Base-by-base conservation (phyloP, 106 monocot genomes). In the Dendrobium nobile region DNA sequence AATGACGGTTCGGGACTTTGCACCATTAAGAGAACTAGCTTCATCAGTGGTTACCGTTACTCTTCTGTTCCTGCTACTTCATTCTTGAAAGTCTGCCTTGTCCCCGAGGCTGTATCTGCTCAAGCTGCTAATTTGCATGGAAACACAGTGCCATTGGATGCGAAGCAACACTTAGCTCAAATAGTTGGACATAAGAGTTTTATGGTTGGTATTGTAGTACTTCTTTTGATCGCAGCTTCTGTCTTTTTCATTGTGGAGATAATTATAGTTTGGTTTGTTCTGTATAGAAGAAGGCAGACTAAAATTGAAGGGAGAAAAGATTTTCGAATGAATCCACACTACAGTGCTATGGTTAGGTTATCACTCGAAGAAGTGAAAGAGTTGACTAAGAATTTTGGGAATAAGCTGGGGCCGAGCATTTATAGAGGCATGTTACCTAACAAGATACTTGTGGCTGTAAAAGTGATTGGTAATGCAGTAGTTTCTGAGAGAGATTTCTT, bases 1-100 rank as follows among this genome's bases (percentile, higher is more conserved):
- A 85, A 82, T 73, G 85, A 88, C 44, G 88, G 88, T 40, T 87
- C 88, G 7, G 88, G 88, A 7, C 31, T 82, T 15, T 88, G 88
- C 72, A 88, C 84, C 1, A 73, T 88, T 16, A 88, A 85, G 61
- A 70, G 75, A 59, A 82, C 85, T 3, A 82, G 77, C 78, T 85
- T 80, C 75, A 72, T 88, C 26, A 82, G 82, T 61, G 88, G 88
- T 1, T 88, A 82, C 42, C 81, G 79, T 54, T 82, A 87, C 37
- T 79, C 82, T 17, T 82, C 84, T 54, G 77, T 82, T 59, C 84
- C 61, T 15, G 84, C 87, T 1, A 59, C 51, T 68, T 84, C 87
- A 20, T 87, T 87, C 81, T 16, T 87, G 75, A 87, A 87, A n/a
- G 82, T 79, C 13, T 87, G 87, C 70, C 55, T 84, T 55, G 82